Conservation (phyloP, 2,329 filamentous ascomycete genomes). For the Aspergillus luchuensis region DNA sequence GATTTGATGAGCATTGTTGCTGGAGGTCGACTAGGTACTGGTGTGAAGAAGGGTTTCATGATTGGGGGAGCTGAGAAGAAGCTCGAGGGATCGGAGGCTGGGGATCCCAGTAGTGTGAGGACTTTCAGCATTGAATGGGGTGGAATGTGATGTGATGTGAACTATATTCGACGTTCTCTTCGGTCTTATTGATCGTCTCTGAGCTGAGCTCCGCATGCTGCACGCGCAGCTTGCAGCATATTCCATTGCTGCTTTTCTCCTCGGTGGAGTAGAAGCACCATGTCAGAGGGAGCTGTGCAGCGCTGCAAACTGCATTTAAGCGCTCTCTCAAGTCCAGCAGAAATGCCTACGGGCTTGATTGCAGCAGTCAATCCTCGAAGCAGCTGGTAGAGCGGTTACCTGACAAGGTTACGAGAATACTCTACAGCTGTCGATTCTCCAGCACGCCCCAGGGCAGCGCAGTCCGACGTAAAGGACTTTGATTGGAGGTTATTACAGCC, state of each 20-base stretch:
- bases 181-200: not conserved
- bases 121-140: slow-evolving; percentile 92
- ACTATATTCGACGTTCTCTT: not conserved
- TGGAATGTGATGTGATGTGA: slow-evolving; percentile 81
- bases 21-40: slow-evolving; percentile 84
- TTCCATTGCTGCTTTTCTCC: not conserved
- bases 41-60: slow-evolving; percentile 93
- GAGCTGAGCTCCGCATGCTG: not conserved
- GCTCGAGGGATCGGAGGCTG: slow-evolving; percentile 40
- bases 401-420: no score
- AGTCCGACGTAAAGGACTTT: no score
- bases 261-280: not conserved
- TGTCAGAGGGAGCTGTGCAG: not conserved
- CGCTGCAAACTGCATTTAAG: not conserved
- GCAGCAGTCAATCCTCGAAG: no score
- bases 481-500: no score
- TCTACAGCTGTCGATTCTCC: no score
- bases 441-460: no score
- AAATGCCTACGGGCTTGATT: not conserved
- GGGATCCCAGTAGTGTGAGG: slow-evolving; percentile 50
- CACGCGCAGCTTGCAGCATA: not conserved
- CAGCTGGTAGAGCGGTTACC: no score
- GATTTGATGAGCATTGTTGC: slow-evolving; percentile 81
- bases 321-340: not conserved
- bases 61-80: slow-evolving; percentile 67